phyloP scores from a whole-genome alignment of 2,329 filamentous ascomycete species.

The Stachybotrys elegans region DNA sequence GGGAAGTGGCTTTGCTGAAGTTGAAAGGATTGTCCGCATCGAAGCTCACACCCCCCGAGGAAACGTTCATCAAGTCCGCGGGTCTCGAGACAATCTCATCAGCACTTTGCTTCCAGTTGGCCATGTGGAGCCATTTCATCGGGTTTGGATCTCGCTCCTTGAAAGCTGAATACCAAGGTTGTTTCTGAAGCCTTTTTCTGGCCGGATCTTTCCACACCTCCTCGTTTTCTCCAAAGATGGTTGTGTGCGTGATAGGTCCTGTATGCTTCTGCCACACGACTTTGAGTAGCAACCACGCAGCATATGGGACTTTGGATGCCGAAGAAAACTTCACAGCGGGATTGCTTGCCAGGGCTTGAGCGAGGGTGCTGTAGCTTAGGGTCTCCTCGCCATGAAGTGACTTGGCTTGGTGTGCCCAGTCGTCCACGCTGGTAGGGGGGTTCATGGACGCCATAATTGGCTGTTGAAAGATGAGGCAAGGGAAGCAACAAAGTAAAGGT shows the following conservation, averaged over 20 bases:
- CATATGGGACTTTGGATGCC: background rate
- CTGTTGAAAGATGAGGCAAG: too few relatives aligned
- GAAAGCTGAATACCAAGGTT: background rate
- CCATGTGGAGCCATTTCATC: background rate
- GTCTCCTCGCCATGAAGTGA: background rate
- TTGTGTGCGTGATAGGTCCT: background rate
- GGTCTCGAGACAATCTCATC: background rate
- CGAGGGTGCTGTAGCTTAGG: background rate
- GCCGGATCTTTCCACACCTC: background rate
- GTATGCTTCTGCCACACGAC: background rate
- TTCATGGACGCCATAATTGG: too few relatives aligned
- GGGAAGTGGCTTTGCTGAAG: background rate
- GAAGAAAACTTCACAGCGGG: background rate
- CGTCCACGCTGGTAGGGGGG: too few relatives aligned
- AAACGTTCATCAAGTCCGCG: background rate
- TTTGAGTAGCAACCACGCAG: background rate
- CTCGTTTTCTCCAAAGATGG: background rate
- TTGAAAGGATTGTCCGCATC: background rate
- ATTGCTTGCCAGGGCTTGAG: background rate
- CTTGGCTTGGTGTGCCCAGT: background rate
- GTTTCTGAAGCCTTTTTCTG: background rate
- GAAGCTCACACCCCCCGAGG: background rate
- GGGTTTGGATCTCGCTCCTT: background rate
- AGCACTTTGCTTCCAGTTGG: background rate
- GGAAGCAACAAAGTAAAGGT: too few relatives aligned